These are phyloP conservation scores for Monosporascus sp. DNA, from an alignment of 2,329 filamentous ascomycete species.

Conservation along the genomic window DNA sequence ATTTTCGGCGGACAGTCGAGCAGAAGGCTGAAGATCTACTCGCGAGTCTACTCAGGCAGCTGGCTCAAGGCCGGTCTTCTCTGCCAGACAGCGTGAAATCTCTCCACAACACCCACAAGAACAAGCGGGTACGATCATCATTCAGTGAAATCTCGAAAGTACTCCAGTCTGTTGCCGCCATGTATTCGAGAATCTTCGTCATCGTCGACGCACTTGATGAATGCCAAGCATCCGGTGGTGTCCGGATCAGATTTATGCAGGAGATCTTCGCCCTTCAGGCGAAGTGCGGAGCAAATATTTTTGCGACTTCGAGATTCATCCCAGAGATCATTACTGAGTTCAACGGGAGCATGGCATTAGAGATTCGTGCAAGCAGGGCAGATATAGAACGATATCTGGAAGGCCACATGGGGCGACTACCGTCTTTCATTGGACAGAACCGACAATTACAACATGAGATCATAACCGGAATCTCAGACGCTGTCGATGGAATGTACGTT, in stretches of 20 bases:
- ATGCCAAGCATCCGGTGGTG: slow-evolving; percentile 2
- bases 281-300: slow-evolving; percentile 3
- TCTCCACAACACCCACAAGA: too few species aligned
- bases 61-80: too few species aligned
- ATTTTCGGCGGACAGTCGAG: too few species aligned
- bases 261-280: slow-evolving; percentile 6
- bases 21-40: too few species aligned
- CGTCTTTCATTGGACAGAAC: slow-evolving; percentile 8
- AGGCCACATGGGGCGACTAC: slow-evolving; percentile 12
- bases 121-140: too few species aligned
- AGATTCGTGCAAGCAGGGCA: slow-evolving; percentile 24
- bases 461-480: slow-evolving; percentile 10
- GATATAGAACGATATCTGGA: slow-evolving; percentile 26
- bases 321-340: slow-evolving; percentile 10
- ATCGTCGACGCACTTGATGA: too few species aligned
- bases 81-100: too few species aligned
- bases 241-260: slow-evolving; percentile 5
- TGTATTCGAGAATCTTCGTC: too few species aligned
- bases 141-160: too few species aligned
- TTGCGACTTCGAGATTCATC: slow-evolving; percentile 13
- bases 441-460: slow-evolving; percentile 14
- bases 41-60: too few species aligned
- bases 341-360: slow-evolving; percentile 5
- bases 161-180: too few species aligned
- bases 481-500: slow-evolving; percentile 28